A percentile compares a stretch with the other conserved stretches of the same genome.
Evolutionary conservation across 257 asterid genomes (phyloP).

Genomic region (Jacaranda copaia): DNA sequence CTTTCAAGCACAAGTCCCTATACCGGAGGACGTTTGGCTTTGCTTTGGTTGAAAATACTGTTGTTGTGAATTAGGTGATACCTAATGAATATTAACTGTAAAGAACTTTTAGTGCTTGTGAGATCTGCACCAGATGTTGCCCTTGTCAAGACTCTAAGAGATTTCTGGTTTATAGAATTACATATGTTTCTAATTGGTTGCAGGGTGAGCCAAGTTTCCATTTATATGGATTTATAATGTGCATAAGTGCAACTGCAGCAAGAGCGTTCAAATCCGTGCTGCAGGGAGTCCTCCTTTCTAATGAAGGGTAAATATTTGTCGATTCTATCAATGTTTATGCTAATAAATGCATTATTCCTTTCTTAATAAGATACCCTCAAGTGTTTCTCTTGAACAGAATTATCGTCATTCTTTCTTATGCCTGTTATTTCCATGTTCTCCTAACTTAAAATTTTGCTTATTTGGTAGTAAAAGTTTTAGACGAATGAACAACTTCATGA

Average conservation of each 20-base stretch:
- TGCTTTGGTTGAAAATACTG: too few relatives aligned
- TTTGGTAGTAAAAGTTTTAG: too few relatives aligned
- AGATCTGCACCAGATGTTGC: background rate
- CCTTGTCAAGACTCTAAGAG: background rate
- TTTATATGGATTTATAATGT: constrained; percentile 72
- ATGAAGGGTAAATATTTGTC: constrained; percentile 57
- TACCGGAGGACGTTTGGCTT: background rate
- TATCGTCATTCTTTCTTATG: too few relatives aligned
- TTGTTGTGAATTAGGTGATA: too few relatives aligned
- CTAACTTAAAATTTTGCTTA: too few relatives aligned
- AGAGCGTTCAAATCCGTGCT: constrained; percentile 83
- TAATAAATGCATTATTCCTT: background rate
- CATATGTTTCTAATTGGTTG: constrained; percentile 26
- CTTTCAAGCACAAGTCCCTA: too few relatives aligned
- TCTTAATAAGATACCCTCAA: too few relatives aligned
- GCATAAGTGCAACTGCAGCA: constrained; percentile 80
- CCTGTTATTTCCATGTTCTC: too few relatives aligned
- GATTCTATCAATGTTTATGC: background rate
- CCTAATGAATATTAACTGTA: background rate
- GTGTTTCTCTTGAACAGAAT: too few relatives aligned
- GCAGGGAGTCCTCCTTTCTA: constrained; percentile 75
- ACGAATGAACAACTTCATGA: too few relatives aligned
- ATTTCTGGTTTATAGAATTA: constrained; percentile 7
- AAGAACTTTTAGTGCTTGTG: background rate
- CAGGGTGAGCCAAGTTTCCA: constrained; percentile 85